Conservation (phyloP, 177 flowering plant species). For the Vitis hybrid region DNA sequence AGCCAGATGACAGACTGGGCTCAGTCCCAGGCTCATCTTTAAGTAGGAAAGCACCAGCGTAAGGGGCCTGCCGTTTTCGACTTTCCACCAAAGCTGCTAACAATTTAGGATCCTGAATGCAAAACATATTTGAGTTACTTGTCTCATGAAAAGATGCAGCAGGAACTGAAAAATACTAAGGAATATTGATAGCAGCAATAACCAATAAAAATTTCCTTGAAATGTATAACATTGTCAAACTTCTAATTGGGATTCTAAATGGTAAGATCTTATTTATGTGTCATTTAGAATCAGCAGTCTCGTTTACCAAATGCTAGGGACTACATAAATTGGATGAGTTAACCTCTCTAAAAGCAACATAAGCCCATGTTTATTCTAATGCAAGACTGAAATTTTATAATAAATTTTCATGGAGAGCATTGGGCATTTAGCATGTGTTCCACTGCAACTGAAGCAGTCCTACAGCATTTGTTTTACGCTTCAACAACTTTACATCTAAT, state of each 20-base stretch:
- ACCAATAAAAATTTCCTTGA: no score
- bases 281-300: no score
- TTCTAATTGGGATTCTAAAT: no score
- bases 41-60: slow-evolving; percentile 96
- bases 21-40: slow-evolving; percentile 83
- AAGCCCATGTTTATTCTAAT: no score
- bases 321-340: neutral
- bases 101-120: slow-evolving; percentile 83
- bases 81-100: slow-evolving; percentile 82
- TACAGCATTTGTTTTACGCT: neutral
- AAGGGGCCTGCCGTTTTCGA: slow-evolving; percentile 82
- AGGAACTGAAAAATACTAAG: no score
- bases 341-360: neutral
- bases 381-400: no score
- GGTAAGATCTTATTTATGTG: no score
- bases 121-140: slow-evolving; percentile 3
- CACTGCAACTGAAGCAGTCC: neutral
- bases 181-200: no score
- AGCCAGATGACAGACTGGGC: slow-evolving; percentile 42
- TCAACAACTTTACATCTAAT: neutral
- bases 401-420: neutral
- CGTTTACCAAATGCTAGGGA: no score
- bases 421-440: neutral
- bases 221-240: no score
- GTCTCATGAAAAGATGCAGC: neutral